Percentiles rank a stretch among this genome's conserved stretches.
Evolutionary conservation across 1,284 basidiomycete genomes (phyloP).

Genomic region (Malassezia caprae): DNA sequence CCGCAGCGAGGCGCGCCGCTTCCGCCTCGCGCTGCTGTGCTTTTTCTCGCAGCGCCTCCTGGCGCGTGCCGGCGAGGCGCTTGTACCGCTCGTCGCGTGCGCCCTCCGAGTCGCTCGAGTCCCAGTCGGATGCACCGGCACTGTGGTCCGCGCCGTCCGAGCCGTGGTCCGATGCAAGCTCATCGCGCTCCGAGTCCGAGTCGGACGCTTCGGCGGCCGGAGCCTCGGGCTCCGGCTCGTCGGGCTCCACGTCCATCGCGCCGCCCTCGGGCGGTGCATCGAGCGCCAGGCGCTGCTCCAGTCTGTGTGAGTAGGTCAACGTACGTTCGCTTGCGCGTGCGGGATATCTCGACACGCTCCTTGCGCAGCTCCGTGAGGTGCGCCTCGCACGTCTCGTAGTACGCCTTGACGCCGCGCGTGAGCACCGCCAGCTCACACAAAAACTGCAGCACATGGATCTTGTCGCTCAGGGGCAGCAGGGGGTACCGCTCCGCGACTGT

Average conservation of each 20-base stretch:
- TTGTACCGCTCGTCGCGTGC: constrained; percentile 19
- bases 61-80: constrained; percentile 28
- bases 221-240: neutral
- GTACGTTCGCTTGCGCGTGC: constrained; percentile 73
- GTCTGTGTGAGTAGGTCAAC: constrained; percentile 46
- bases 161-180: constrained; percentile 51
- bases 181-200: constrained; percentile 22
- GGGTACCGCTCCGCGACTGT: constrained; percentile 56
- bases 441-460: constrained; percentile 73
- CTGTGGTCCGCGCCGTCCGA: constrained; percentile 51
- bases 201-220: neutral
- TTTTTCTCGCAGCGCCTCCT: constrained; percentile 40
- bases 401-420: constrained; percentile 72
- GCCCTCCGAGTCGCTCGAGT: constrained; percentile 23
- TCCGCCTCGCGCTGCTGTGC: constrained; percentile 34
- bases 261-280: constrained; percentile 4
- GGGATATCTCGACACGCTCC: constrained; percentile 85
- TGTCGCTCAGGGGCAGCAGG: constrained; percentile 63
- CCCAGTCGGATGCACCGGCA: constrained; percentile 25
- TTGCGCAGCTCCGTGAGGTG: constrained; percentile 83
- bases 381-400: constrained; percentile 81
- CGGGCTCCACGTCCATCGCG: constrained; percentile 1
- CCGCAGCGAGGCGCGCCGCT: constrained; percentile 21
- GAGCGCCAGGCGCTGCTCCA: constrained; percentile 14
- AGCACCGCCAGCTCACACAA: constrained; percentile 80